Base-by-base conservation (phyloP, 345 rosid genomes). In the Lepidium africanum region DNA sequence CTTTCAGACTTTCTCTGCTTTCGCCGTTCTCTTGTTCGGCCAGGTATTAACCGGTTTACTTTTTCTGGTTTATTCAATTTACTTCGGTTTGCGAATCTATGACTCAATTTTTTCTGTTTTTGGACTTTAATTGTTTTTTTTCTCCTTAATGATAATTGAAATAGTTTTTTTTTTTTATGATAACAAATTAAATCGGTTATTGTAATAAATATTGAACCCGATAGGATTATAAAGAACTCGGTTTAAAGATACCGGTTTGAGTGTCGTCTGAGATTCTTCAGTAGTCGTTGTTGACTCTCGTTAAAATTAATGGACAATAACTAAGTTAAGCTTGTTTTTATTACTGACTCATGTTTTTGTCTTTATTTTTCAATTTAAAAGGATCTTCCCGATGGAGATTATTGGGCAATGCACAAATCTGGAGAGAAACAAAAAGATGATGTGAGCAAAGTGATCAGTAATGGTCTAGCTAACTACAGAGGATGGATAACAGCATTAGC, bases 401-500 rank as follows among this genome's bases (percentile, higher is more conserved):
- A 80, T 63, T 41, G 69, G 41, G 55, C 54, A 27, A 80, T 90
- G 23, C 81, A 92, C 45, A 87, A 85, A 54, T 74, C 84, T 1
- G 98, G 96, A 43, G 82, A 86, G 5, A 92, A 78, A 10, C 81
- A 80, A 27, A 86, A 88, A 69, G 96, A 90, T 27, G 14, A 85
- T 6, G 69, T 90, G 49, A 71, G 83, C 10, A 71, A 67, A 16
- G 83, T 90, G 7, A 78, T 90, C 2, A 71, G 15, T 15, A 30
- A 83, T 13, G 96, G 91, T 1, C 6, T 85, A 14, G 53, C 67
- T 11, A 92, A 92, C 73, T 92, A 92, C 72, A 85, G 96, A 41
- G 96, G 90, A n/a, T 92, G 93, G 93, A 84, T 90, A 37, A 77
- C 91, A 58, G 90, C 90, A 35, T 53, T 90, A 75, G 86, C 91